A percentile compares a stretch with the other conserved stretches of the same genome.
Conservation (phyloP, 1,284 basidiomycete genomes). For the Cryptococcus sp. region DNA sequence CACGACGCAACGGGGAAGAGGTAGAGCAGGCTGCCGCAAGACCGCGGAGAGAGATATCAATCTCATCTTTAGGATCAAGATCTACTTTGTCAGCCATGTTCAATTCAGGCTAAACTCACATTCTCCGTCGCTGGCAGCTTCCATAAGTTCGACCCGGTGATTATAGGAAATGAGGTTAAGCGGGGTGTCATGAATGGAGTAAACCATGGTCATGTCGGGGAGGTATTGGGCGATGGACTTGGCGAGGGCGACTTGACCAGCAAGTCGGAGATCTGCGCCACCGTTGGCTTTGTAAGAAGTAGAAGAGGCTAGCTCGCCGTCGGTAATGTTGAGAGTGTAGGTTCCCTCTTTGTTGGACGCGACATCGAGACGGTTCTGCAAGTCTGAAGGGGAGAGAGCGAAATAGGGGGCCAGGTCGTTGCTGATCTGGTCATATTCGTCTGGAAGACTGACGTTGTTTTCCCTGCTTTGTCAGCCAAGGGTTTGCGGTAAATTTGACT, state of each 20-base stretch:
- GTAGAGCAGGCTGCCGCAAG: too few relatives aligned
- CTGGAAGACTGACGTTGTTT: constrained; percentile 55
- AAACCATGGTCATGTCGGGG: constrained; percentile 40
- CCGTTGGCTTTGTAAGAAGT: constrained; percentile 2
- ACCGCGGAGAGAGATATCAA: too few relatives aligned
- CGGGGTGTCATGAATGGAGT: constrained; percentile 53
- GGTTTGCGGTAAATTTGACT: too few relatives aligned
- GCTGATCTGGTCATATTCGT: constrained; percentile 46
- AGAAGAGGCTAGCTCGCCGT: constrained; percentile 6
- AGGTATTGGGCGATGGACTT: constrained; percentile 35
- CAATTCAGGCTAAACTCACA: constrained; percentile 42
- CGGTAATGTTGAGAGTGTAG: constrained; percentile 20
- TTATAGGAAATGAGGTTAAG: constrained; percentile 55
- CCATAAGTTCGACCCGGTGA: constrained; percentile 51
- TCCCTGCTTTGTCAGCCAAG: constrained; percentile 22
- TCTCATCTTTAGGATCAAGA: neutral
- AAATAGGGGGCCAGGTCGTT: constrained; percentile 32
- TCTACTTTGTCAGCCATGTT: constrained; percentile 22
- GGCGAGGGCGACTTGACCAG: neutral
- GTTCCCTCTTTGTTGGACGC: constrained; percentile 9
- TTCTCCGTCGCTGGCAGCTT: constrained; percentile 53
- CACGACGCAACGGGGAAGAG: too few relatives aligned
- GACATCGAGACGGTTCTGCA: constrained; percentile 60
- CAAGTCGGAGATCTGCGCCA: neutral
- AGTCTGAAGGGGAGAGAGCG: constrained; percentile 59